A percentile compares a stretch with the other conserved stretches of the same genome.
Evolutionary conservation across 2,329 filamentous ascomycete species (phyloP).

Genomic region (Beauveria brongniartii): DNA sequence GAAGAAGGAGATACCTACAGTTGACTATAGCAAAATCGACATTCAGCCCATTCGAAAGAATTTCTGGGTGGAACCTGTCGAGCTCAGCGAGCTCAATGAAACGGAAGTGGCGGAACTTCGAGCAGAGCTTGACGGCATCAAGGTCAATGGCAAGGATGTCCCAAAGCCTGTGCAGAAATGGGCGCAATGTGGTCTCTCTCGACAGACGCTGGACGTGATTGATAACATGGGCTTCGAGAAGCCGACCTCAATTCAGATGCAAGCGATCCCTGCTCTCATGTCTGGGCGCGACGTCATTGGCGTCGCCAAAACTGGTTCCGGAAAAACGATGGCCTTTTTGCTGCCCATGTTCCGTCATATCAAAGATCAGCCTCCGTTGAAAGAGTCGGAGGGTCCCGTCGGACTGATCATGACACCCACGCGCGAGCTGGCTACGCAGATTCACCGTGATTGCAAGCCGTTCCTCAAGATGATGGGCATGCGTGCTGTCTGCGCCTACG

Average conservation of each 20-base stretch:
- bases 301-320: slow-evolving; percentile 94
- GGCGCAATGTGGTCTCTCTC: slow-evolving; percentile 87
- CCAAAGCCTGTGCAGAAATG: slow-evolving; percentile 94
- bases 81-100: slow-evolving; percentile 74
- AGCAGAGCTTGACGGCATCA: slow-evolving; percentile 88
- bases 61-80: slow-evolving; percentile 87
- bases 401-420: slow-evolving; percentile 89
- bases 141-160: slow-evolving; percentile 78
- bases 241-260: slow-evolving; percentile 89
- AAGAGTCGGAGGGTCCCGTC: slow-evolving; percentile 79
- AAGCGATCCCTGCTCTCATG: slow-evolving; percentile 92
- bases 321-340: slow-evolving; percentile 92
- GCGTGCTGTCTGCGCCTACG: slow-evolving; percentile 85
- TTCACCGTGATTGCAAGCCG: slow-evolving; percentile 88
- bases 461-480: slow-evolving; percentile 83
- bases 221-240: slow-evolving; percentile 73
- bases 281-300: slow-evolving; percentile 92
- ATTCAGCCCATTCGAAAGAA: slow-evolving; percentile 84
- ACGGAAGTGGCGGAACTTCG: slow-evolving; percentile 76
- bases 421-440: slow-evolving; percentile 86
- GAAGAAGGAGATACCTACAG: slow-evolving; percentile 87
- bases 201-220: slow-evolving; percentile 81
- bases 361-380: slow-evolving; percentile 79
- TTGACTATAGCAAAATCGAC: slow-evolving; percentile 81
- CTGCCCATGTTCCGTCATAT: slow-evolving; percentile 98